Evolutionary conservation across 768 basidiomycete species (phyloP).

Genomic region (Naganishia vishniacii): DNA sequence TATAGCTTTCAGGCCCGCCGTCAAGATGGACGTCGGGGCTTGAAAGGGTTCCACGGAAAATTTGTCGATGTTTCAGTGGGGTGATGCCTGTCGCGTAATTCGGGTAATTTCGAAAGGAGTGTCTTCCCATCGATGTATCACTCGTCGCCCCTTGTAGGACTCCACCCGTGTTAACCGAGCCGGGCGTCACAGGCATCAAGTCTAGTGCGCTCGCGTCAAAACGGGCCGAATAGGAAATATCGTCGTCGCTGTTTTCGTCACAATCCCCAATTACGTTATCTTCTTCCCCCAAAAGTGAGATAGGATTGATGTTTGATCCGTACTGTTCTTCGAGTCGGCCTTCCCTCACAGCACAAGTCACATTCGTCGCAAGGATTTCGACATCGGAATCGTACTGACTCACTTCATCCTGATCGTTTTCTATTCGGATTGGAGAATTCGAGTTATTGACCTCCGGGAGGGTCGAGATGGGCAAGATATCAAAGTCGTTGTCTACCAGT

Average conservation of each 20-base stretch:
- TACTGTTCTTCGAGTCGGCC: conserved; percentile 12
- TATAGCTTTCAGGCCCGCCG: conserved; percentile 19
- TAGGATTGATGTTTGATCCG: conserved; percentile 18
- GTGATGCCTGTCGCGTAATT: conserved; percentile 5
- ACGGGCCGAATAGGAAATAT: conserved; percentile 13
- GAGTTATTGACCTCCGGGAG: no score
- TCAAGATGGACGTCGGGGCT: conserved; percentile 12
- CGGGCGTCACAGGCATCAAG: conserved; percentile 22
- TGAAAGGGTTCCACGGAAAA: conserved; percentile 20
- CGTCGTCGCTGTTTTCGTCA: conserved; percentile 8
- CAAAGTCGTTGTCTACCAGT: conserved; percentile 2
- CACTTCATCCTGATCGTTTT: neutral
- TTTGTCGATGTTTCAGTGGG: conserved; percentile 14
- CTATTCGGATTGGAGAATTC: neutral
- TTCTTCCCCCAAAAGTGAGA: conserved; percentile 3
- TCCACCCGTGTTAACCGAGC: conserved; percentile 20
- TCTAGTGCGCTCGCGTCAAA: conserved; percentile 21
- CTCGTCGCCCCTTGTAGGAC: neutral
- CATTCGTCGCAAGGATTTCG: conserved; percentile 9
- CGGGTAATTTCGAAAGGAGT: neutral
- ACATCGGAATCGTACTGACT: conserved; percentile 2
- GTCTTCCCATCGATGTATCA: neutral
- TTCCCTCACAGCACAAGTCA: neutral
- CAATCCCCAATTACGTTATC: neutral
- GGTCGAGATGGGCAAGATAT: conserved; percentile 10